These are phyloP conservation scores for carrot (Daucus carota) DNA, from an alignment of 129 eudicot genomes.

Conservation along the genomic window DH1_v3.0 NC_030381.2:26090001-26090500, in stretches of 20 bases:
- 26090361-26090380: neutral
- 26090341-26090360: neutral
- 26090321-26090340: neutral
- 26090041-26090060: neutral
- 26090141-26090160: neutral
- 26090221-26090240: neutral
- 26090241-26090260: neutral
- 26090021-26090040: too few species aligned
- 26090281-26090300: neutral
- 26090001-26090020: neutral
- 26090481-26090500: constrained; percentile 36
- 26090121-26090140: neutral
- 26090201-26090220: neutral
- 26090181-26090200: neutral
- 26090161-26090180: neutral
- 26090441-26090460: constrained; percentile 64
- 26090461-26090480: constrained; percentile 51
- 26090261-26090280: neutral
- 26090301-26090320: neutral
- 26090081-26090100: neutral
- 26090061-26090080: neutral
- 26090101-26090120: neutral
- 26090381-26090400: neutral
- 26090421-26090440: neutral
- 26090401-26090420: neutral